phyloP scores from a whole-genome alignment of 768 basidiomycete species.

The Suillus bovinus region DNA sequence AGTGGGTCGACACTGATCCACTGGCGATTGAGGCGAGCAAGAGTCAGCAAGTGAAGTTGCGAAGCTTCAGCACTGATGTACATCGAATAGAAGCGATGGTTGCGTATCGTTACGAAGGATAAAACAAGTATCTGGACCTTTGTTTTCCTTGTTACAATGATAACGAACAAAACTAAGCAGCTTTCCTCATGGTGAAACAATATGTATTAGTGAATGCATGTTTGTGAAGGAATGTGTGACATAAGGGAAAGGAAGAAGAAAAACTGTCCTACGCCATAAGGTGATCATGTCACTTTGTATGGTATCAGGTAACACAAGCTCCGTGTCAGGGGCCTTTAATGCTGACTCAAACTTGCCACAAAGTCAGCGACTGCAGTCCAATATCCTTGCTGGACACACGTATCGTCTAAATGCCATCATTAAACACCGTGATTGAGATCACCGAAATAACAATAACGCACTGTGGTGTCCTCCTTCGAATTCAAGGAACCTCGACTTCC shows the following conservation, averaged over 20 bases:
- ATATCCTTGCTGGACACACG: conserved; percentile 54
- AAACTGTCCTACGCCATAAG: neutral
- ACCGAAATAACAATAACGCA: conserved; percentile 34
- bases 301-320: neutral
- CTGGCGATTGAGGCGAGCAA: conserved; percentile 91
- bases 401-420: conserved; percentile 43
- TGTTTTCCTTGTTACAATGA: conserved; percentile 1
- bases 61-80: conserved; percentile 97
- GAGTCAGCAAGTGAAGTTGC: conserved; percentile 90
- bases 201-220: conserved; percentile 6
- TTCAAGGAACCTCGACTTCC: conserved; percentile 56
- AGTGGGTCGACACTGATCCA: conserved; percentile 96
- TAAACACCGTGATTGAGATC: neutral
- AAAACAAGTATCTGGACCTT: conserved; percentile 17
- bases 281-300: neutral
- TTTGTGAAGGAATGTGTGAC: conserved; percentile 4
- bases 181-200: neutral
- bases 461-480: conserved; percentile 58
- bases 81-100: conserved; percentile 98
- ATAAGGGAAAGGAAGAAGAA: neutral
- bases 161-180: conserved; percentile 6
- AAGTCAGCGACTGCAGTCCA: conserved; percentile 55
- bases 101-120: conserved; percentile 91
- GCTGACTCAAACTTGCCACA: conserved; percentile 28
- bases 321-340: neutral